These are phyloP conservation scores for Urtica urens DNA, from an alignment of 306 rosid genomes.

Conservation along the genomic window DNA sequence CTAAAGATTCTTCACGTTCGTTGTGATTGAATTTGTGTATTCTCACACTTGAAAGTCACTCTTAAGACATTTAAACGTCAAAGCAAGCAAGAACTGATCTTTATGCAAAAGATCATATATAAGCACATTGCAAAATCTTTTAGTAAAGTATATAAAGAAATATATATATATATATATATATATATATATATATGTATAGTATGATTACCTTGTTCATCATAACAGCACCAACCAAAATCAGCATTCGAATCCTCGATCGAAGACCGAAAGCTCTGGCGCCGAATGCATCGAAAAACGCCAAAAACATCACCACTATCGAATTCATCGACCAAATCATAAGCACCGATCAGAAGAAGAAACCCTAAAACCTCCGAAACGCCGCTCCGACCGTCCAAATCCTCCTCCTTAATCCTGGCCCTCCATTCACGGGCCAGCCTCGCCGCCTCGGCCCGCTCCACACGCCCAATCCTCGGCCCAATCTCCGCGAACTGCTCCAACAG, in stretches of 20 bases:
- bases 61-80: too few species aligned
- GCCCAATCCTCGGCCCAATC: constrained; percentile 16
- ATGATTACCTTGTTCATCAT: too few species aligned
- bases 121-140: too few species aligned
- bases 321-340: constrained; percentile 19
- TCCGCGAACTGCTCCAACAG: constrained; percentile 29
- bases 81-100: too few species aligned
- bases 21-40: too few species aligned
- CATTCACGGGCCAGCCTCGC: constrained; percentile 29
- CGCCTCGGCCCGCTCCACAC: constrained; percentile 26
- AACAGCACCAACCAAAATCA: too few species aligned
- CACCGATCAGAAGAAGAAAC: constrained; percentile 31
- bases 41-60: too few species aligned
- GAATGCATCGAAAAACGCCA: not conserved
- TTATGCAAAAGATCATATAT: too few species aligned
- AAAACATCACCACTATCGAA: not conserved
- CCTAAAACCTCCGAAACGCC: constrained; percentile 23
- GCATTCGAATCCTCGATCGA: constrained; percentile 16
- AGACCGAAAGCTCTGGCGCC: constrained; percentile 13
- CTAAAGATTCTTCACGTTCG: too few species aligned
- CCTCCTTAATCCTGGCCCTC: constrained; percentile 20
- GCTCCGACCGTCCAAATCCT: constrained; percentile 5
- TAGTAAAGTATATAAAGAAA: too few species aligned
- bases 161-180: too few species aligned
- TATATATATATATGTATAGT: too few species aligned